phyloP scores from a whole-genome alignment of 345 rosid species.

The Eucalyptus polyanthemos region DNA sequence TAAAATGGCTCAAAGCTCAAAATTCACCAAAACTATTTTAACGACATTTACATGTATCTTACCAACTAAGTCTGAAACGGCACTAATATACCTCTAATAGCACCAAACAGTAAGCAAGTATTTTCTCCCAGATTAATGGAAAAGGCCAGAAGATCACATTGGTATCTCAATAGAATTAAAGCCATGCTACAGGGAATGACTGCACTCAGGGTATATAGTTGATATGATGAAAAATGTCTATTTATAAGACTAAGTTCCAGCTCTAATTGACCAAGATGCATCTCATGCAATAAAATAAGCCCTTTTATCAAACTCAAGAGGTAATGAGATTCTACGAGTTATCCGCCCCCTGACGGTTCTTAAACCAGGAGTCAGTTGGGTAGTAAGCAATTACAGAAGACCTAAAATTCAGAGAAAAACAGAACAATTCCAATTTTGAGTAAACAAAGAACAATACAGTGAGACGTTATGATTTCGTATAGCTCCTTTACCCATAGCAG shows the following conservation, averaged over 20 bases:
- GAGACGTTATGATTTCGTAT: not conserved
- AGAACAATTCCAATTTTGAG: not conserved
- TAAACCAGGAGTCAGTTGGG: not conserved
- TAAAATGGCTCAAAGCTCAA: not conserved
- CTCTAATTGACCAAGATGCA: not conserved
- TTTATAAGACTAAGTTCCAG: not conserved
- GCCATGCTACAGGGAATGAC: not conserved
- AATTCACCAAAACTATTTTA: not conserved
- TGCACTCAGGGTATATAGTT: not conserved
- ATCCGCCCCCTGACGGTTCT: not conserved
- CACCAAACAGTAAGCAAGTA: not conserved
- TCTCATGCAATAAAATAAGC: not conserved
- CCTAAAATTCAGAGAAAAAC: not conserved
- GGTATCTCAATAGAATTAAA: not conserved
- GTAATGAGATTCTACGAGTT: not conserved
- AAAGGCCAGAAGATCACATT: not conserved
- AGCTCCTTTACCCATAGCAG: not conserved
- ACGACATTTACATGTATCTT: not conserved
- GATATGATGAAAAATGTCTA: not conserved
- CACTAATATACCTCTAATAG: not conserved
- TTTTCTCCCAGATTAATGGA: not conserved
- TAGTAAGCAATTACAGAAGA: not conserved
- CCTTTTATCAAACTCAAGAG: not conserved
- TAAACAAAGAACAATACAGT: not conserved
- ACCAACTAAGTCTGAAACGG: not conserved